Base-by-base conservation (phyloP, 495 filamentous ascomycete species). In the Parachaetomium inaequale region DNA sequence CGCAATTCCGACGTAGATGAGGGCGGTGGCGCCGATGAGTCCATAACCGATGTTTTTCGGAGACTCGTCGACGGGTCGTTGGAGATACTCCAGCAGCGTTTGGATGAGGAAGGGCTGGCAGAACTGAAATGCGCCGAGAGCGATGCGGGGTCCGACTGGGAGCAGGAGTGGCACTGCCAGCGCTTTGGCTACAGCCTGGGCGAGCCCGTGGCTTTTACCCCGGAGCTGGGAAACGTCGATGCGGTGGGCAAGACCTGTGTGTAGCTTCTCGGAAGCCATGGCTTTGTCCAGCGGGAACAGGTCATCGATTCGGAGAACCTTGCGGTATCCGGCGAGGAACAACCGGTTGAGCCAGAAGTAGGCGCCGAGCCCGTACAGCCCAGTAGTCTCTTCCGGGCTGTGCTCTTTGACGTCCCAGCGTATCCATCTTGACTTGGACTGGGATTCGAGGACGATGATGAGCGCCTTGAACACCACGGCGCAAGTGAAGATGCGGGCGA, bases 81-180 rank as follows among this genome's bases (percentile, higher is more conserved):
- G 59, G 5, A 82, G 79, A 50, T 82, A 72, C 0, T 63, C 67
- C 6, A 87, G 67, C 0, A 83, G 78, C 12, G 78, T 72, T 29
- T 85, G 73, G 23, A 89, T 79, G 14, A 91, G 77, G 53, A 90
- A 80, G 1, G 88, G 88, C 63, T 90, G 87, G 57, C 80, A 81
- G 50, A 87, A 83, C 21, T 77, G 83, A 63, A 91, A 85, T 14
- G 60, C 73, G 5, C 63, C 62, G 45, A 74, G 56, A 0, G 70
- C 70, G 7, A 76, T 60, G 2, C 73, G 69, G 2, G 74, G 72
- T 1, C 58, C 62, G 1, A 76, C 55, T 0, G 74, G 73, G 7
- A 76, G 61, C 21, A 76, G 17, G 1, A 78, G 63, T 1, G 71
- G 69, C 0, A 72, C 66, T 4, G 65, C 55, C n/a, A 72, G 47